phyloP scores from a whole-genome alignment of 2,329 filamentous ascomycete genomes.

The Elsinoe ampelina region DNA sequence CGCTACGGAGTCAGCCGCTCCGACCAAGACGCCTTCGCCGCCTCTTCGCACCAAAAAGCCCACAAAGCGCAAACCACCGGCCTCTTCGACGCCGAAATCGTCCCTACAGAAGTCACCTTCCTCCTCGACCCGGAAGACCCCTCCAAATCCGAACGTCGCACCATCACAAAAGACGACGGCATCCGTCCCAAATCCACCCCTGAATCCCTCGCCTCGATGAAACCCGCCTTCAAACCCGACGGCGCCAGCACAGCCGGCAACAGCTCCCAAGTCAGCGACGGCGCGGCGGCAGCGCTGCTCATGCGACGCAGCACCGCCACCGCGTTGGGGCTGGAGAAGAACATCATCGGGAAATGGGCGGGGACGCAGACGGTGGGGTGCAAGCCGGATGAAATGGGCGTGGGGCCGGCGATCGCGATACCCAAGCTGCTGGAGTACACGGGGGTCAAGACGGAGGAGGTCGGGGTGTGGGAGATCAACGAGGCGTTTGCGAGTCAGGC shows the following conservation, averaged over 20 bases:
- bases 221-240: constrained; percentile 70
- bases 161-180: constrained; percentile 71
- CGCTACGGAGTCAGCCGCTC: constrained; percentile 62
- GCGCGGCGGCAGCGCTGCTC: constrained; percentile 72
- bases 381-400: constrained; percentile 84
- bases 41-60: constrained; percentile 63
- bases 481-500: constrained; percentile 63
- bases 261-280: constrained; percentile 75
- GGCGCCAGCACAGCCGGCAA: constrained; percentile 82
- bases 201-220: constrained; percentile 67
- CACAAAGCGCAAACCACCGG: constrained; percentile 59
- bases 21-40: constrained; percentile 79
- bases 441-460: constrained; percentile 57
- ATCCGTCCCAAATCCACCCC: constrained; percentile 59
- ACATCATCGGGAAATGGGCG: constrained; percentile 76
- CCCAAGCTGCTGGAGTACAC: constrained; percentile 66
- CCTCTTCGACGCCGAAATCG: constrained; percentile 67
- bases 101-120: constrained; percentile 65
- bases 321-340: constrained; percentile 56
- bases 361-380: constrained; percentile 68
- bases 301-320: constrained; percentile 76
- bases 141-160: constrained; percentile 47
- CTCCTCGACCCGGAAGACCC: constrained; percentile 51
- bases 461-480: constrained; percentile 88
- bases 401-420: constrained; percentile 79